phyloP scores from a whole-genome alignment of 192 early-diverging fungal species.

The Oehlia diaphana region DNA sequence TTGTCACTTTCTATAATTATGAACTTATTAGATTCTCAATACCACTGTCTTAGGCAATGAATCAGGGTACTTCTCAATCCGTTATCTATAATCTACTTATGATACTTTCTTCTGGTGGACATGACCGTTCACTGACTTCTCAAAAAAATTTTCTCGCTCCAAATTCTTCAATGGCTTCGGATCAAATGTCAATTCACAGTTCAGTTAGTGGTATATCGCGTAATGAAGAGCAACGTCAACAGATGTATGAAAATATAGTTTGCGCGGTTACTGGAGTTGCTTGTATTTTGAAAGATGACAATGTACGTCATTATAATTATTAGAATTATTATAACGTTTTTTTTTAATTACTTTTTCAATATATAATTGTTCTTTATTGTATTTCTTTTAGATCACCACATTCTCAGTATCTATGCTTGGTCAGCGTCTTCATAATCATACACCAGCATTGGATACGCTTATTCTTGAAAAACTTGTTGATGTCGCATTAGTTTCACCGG shows the following conservation, averaged over 20 bases:
- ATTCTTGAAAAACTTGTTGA: constrained; percentile 59
- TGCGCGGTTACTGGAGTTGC: constrained; percentile 55
- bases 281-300: constrained; percentile 53
- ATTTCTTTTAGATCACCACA: constrained; percentile 50
- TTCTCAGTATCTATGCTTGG: constrained; percentile 64
- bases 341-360: not conserved
- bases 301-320: constrained; percentile 35
- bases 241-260: constrained; percentile 54
- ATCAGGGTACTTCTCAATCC: not conserved
- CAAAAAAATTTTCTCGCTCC: not conserved
- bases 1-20: constrained; percentile 32
- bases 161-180: constrained; percentile 20
- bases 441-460: constrained; percentile 47
- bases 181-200: constrained; percentile 30
- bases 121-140: constrained; percentile 1
- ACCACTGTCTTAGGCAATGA: constrained; percentile 19
- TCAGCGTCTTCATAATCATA: constrained; percentile 58
- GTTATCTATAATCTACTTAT: constrained; percentile 19
- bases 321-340: not conserved
- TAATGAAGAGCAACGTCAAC: constrained; percentile 42
- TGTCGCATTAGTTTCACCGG: constrained; percentile 59
- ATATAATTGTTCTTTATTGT: not conserved
- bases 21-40: constrained; percentile 6
- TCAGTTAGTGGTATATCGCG: constrained; percentile 13
- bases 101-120: not conserved